Conservation (phyloP, 768 basidiomycete species). For the Rhodotorula taiwanensis region DNA sequence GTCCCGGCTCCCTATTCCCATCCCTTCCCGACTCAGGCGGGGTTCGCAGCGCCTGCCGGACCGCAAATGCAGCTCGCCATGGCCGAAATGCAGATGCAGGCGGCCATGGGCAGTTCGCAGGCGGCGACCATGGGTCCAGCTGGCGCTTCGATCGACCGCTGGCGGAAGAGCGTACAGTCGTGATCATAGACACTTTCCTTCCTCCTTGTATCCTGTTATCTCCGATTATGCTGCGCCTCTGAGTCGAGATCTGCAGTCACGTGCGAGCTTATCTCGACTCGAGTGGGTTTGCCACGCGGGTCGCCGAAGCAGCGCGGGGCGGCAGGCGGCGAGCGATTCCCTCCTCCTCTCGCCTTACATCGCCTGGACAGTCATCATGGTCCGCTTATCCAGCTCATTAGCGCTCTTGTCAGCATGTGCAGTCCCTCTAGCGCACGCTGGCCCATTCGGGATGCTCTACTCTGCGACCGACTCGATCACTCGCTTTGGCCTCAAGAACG, state of each 20-base stretch:
- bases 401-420: conserved; percentile 6
- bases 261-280: too few species aligned
- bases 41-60: background rate
- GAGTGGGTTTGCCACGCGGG: too few species aligned
- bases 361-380: background rate
- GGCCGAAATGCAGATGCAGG: conserved; percentile 27
- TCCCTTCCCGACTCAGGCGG: background rate
- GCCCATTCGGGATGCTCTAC: conserved; percentile 7
- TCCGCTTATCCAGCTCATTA: conserved; percentile 7
- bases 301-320: too few species aligned
- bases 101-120: conserved; percentile 1
- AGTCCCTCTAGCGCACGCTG: background rate
- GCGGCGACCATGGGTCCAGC: background rate
- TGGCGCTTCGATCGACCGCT: conserved; percentile 11
- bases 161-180: conserved; percentile 13
- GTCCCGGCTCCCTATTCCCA: conserved; percentile 11
- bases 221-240: too few species aligned
- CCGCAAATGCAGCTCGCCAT: conserved; percentile 19
- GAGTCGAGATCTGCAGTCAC: too few species aligned
- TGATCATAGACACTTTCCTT: conserved; percentile 13
- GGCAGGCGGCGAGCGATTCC: background rate
- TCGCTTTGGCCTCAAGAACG: conserved; percentile 3
- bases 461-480: background rate
- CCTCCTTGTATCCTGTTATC: too few species aligned
- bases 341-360: background rate